These are phyloP conservation scores for Verticillium albo-atrum DNA, from an alignment of 2,329 filamentous ascomycete species.

Conservation along the genomic window DNA sequence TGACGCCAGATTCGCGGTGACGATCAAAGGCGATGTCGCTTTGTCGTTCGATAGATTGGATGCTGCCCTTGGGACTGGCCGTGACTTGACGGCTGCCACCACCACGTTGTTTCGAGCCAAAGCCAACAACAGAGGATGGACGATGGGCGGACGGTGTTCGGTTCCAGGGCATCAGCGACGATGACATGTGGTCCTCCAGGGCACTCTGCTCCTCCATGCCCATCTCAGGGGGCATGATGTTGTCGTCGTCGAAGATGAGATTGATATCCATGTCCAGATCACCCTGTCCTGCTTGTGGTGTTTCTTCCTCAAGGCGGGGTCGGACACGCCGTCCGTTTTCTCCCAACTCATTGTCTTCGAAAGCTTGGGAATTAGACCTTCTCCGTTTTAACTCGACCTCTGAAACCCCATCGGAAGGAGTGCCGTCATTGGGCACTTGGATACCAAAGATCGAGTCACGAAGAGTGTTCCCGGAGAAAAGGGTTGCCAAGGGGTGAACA, in stretches of 20 bases:
- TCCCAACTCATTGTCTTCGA: constrained; percentile 28
- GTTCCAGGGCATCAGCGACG: constrained; percentile 49
- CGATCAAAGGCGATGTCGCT: constrained; percentile 31
- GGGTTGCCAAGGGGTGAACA: constrained; percentile 38
- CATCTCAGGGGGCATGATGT: constrained; percentile 51
- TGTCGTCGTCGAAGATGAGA: constrained; percentile 31
- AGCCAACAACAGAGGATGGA: constrained; percentile 5
- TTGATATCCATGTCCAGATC: constrained; percentile 19
- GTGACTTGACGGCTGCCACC: constrained; percentile 16
- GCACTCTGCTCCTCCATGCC: constrained; percentile 63
- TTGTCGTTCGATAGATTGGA: constrained; percentile 39
- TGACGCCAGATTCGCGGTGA: constrained; percentile 24
- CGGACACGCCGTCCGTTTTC: constrained; percentile 29
- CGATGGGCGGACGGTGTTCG: constrained; percentile 19
- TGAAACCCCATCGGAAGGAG: background rate
- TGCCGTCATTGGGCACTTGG: constrained; percentile 9
- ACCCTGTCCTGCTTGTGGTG: background rate
- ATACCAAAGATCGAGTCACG: constrained; percentile 31
- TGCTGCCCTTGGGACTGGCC: constrained; percentile 32
- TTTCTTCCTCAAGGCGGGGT: constrained; percentile 24
- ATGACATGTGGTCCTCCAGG: constrained; percentile 62
- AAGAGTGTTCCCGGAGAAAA: constrained; percentile 41
- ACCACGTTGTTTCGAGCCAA: constrained; percentile 1
- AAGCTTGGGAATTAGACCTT: constrained; percentile 39
- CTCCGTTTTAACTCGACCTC: constrained; percentile 23